Base-by-base conservation (phyloP, 768 basidiomycete genomes). In the Amanita thiersii region DNA sequence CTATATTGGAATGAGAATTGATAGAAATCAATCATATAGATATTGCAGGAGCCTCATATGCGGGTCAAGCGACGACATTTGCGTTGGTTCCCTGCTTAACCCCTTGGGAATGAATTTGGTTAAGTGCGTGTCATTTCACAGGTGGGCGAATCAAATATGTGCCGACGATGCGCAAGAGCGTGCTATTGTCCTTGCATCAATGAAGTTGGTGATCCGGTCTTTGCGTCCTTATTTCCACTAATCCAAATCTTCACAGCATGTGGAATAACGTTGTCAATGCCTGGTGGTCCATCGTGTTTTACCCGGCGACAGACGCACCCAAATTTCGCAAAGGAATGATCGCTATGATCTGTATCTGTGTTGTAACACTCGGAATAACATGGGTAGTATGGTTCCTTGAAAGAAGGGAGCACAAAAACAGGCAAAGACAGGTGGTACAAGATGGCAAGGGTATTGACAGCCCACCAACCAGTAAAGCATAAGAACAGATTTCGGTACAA, bases 101-200 rank as follows among this genome's bases (percentile, higher is more conserved):
- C 38, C 18, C 20, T 34, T 40, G 15, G 29, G 32, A 32, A 17
- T 7, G 10, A 1, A 9, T 15, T 45, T 14, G 9, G n/a, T n/a
- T n/a, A n/a, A n/a, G n/a, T n/a, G n/a, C n/a, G n/a, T n/a, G 3
- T 20, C 8, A 19, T 11, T 23, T 25, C 15, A 37, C 48, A 79
- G 77, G 10, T 86, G 86, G 85, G 81, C 83, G n/a, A 87, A 87
- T 56, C 79, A 83, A 53, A 72, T 83, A 38, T 80, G 79, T 44
- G 71, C 75, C 19, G 77, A 83, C 49, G 80, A 87, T 56, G 68
- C 79, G 51, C 75, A 79, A 54, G 79, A 83, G 51, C 72, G 83
- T 32, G 74, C 67, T 3, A 62, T 86, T 29, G 80, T 86, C 2
- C 66, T 87, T 11, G 82, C 79, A 18, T 79, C 76, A 4, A 86